Evolutionary conservation across 2,329 filamentous ascomycete genomes (phyloP).

Genomic region (Monilinia fructigena): DNA sequence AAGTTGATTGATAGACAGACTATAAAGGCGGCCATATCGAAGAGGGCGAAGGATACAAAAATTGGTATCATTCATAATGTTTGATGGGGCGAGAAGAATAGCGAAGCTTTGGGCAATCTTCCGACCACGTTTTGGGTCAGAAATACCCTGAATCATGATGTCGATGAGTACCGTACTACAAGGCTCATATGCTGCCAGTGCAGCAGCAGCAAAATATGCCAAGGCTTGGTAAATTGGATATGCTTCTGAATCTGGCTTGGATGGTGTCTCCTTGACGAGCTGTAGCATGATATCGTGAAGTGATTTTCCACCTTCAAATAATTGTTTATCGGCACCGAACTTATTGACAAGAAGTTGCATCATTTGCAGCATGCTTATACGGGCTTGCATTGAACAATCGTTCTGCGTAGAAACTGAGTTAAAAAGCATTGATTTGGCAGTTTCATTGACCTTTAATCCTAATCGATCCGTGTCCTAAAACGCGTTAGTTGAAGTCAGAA

Average conservation of each 20-base stretch:
- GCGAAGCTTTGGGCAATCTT: constrained; percentile 36
- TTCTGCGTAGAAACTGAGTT: constrained; percentile 28
- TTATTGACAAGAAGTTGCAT: constrained; percentile 39
- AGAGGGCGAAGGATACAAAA: constrained; percentile 36
- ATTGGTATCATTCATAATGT: constrained; percentile 36
- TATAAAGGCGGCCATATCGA: constrained; percentile 32
- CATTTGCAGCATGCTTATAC: constrained; percentile 32
- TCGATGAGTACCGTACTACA: constrained; percentile 27
- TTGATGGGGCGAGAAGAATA: constrained; percentile 34
- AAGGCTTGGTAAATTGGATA: constrained; percentile 33
- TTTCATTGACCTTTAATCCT: constrained; percentile 27
- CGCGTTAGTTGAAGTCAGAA: constrained; percentile 23
- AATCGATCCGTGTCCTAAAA: constrained; percentile 24
- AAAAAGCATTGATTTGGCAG: constrained; percentile 32
- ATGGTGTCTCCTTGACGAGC: constrained; percentile 18
- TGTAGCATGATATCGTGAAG: constrained; percentile 29
- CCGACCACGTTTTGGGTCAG: constrained; percentile 25
- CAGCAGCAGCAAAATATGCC: constrained; percentile 36
- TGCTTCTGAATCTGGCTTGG: constrained; percentile 22
- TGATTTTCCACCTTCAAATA: constrained; percentile 13
- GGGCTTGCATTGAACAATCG: constrained; percentile 26
- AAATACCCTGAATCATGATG: constrained; percentile 33
- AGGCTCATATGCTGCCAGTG: constrained; percentile 31
- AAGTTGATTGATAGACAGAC: constrained; percentile 26
- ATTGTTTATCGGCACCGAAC: constrained; percentile 30